These are phyloP conservation scores for Thermothelomyces thermophilus DNA, from an alignment of 2,329 filamentous ascomycete species.

Conservation along the genomic window DNA sequence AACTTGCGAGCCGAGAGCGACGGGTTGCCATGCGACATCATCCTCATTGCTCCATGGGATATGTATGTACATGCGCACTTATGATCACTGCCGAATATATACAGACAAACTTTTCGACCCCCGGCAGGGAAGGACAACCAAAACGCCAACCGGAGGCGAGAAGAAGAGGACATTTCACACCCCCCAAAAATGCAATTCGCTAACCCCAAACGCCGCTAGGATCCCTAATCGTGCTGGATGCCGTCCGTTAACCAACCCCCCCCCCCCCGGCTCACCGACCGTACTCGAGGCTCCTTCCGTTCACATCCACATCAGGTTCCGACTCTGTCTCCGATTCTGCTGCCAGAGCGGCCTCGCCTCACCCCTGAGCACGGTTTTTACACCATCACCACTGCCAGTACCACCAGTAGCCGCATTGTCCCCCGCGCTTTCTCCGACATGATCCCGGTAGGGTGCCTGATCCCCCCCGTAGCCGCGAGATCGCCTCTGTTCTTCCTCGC, in stretches of 20 bases:
- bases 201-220: neutral
- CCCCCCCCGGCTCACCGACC: no score
- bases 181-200: neutral
- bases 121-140: no score
- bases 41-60: slow-evolving; percentile 6
- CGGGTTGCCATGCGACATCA: slow-evolving; percentile 1
- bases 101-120: no score
- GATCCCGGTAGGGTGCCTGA: slow-evolving; percentile 3
- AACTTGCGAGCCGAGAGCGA: neutral
- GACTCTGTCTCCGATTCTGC: slow-evolving; percentile 43
- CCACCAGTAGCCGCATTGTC: neutral
- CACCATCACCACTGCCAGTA: slow-evolving; percentile 6
- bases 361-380: slow-evolving; percentile 4
- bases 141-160: no score
- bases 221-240: neutral
- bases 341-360: slow-evolving; percentile 43
- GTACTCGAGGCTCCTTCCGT: neutral
- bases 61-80: neutral
- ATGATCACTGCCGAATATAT: neutral
- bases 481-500: slow-evolving; percentile 8
- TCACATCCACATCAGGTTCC: slow-evolving; percentile 44
- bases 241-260: neutral
- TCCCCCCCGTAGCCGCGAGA: neutral
- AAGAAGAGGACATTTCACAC: no score
- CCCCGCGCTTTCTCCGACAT: neutral